phyloP scores from a whole-genome alignment of 345 rosid species.

The Eucalyptus marginata region DNA sequence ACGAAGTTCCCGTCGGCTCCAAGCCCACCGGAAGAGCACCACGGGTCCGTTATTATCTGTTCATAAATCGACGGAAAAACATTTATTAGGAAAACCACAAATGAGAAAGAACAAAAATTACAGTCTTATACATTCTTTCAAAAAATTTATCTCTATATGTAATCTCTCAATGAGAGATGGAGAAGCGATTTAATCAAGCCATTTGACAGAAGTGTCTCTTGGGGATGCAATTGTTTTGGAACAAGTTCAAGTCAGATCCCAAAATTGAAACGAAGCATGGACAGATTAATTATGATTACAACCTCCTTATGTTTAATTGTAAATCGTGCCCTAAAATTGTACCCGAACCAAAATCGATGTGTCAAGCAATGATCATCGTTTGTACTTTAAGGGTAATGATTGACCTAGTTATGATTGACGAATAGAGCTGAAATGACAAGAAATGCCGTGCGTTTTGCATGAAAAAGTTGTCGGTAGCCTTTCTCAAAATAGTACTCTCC shows the following conservation, averaged over 20 bases:
- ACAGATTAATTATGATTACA: neutral
- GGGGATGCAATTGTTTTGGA: neutral
- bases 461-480: neutral
- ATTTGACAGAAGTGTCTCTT: neutral
- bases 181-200: neutral
- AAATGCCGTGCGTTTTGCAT: neutral
- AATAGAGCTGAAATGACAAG: neutral
- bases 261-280: neutral
- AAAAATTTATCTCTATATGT: neutral
- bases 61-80: neutral
- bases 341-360: neutral
- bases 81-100: neutral
- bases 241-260: neutral
- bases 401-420: neutral
- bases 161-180: too few species aligned
- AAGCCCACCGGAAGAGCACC: constrained; percentile 97
- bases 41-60: constrained; percentile 65
- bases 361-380: neutral
- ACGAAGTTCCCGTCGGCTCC: constrained; percentile 51
- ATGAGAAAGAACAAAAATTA: neutral
- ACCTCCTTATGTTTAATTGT: neutral
- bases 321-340: neutral
- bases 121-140: neutral
- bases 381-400: neutral
- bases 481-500: neutral